Conservation (phyloP, 2,329 filamentous ascomycete genomes). For the Aspergillus pseudotamarii region DNA sequence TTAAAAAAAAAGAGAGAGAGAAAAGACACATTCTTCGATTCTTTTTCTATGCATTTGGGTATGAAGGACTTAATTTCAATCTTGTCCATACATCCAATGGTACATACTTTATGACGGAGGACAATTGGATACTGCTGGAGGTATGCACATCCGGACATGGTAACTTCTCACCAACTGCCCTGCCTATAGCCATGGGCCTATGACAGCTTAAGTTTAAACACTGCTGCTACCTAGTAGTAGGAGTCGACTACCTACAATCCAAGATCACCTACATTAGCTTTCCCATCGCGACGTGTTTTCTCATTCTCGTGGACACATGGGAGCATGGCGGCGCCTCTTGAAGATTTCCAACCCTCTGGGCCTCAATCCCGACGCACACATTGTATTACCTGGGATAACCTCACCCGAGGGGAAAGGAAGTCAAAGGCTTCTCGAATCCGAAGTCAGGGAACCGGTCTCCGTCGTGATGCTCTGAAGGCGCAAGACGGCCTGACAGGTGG, state of each 20-base stretch:
- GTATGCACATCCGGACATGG: neutral
- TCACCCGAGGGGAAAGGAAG: neutral
- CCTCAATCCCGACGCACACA: neutral
- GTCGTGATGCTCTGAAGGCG: neutral
- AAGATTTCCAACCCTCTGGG: neutral
- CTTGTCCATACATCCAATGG: neutral
- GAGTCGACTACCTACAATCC: neutral
- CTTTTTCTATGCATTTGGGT: neutral
- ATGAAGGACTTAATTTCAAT: neutral
- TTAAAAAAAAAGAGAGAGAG: neutral
- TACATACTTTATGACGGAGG: neutral
- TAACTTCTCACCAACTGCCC: neutral
- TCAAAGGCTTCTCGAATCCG: slow-evolving; percentile 1
- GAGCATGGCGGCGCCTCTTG: slow-evolving; percentile 1
- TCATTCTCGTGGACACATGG: neutral
- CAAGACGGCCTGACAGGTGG: slow-evolving; percentile 5
- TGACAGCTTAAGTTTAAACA: slow-evolving; percentile 3
- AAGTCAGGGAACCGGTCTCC: neutral
- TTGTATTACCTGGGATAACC: neutral
- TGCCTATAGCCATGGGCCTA: neutral
- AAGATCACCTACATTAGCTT: slow-evolving; percentile 2
- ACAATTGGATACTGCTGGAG: neutral
- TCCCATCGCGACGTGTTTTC: neutral
- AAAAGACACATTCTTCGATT: neutral
- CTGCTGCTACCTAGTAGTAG: neutral